phyloP scores from a whole-genome alignment of 1,284 basidiomycete genomes.

The Somion occarium region DNA sequence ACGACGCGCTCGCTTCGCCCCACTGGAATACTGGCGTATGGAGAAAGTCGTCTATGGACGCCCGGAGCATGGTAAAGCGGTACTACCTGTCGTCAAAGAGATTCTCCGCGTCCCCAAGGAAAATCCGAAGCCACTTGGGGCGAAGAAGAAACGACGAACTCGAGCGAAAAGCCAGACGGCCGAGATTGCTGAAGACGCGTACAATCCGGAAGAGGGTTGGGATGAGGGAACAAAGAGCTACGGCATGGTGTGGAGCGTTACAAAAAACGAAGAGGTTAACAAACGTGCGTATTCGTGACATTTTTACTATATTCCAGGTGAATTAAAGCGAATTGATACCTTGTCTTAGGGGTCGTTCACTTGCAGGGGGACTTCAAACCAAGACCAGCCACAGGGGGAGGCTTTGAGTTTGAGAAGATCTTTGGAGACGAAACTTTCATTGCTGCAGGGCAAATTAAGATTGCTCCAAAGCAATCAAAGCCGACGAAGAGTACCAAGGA shows the following conservation, averaged over 20 bases:
- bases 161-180: constrained; percentile 37
- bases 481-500: constrained; percentile 88
- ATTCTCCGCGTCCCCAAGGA: constrained; percentile 79
- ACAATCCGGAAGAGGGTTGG: constrained; percentile 80
- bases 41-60: constrained; percentile 84
- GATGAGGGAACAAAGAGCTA: constrained; percentile 74
- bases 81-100: constrained; percentile 79
- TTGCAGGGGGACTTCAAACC: constrained; percentile 45
- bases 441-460: constrained; percentile 83
- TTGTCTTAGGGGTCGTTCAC: background rate
- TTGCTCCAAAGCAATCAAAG: constrained; percentile 77
- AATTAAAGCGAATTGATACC: background rate
- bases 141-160: constrained; percentile 33
- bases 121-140: constrained; percentile 48
- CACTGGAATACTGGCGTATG: constrained; percentile 91
- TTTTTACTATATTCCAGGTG: constrained; percentile 12
- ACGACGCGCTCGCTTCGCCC: constrained; percentile 65
- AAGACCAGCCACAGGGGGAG: constrained; percentile 51
- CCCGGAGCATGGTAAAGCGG: constrained; percentile 44
- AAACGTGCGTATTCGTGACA: too few relatives aligned
- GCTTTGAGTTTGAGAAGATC: constrained; percentile 91
- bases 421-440: constrained; percentile 92
- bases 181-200: constrained; percentile 27
- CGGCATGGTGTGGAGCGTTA: constrained; percentile 70
- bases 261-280: constrained; percentile 52